Percentiles rank a stretch among this genome's conserved stretches.
Evolutionary conservation across 2,329 filamentous ascomycete genomes (phyloP).

Genomic region (Pseudopyricularia javanii): DNA sequence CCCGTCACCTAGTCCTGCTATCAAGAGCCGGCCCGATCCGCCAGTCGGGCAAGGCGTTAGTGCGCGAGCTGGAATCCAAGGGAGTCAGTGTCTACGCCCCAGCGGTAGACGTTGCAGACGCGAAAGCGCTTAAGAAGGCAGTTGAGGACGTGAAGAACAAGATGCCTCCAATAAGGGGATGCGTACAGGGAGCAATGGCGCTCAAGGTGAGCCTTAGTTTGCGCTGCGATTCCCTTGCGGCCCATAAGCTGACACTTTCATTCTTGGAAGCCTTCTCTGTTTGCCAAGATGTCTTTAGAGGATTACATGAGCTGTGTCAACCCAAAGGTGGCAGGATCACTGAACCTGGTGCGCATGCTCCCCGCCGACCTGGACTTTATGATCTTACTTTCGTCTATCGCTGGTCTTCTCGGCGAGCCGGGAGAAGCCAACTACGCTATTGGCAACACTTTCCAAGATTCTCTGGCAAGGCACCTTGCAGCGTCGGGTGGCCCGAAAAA

Average conservation of each 20-base stretch:
- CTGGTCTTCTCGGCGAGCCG: slow-evolving; percentile 11
- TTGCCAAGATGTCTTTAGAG: too few species aligned
- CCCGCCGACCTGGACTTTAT: slow-evolving; percentile 15
- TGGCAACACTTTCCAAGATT: slow-evolving; percentile 20
- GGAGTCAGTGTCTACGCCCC: neutral
- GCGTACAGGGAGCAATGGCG: slow-evolving; percentile 20
- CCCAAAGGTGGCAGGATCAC: slow-evolving; percentile 19
- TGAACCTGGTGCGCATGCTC: slow-evolving; percentile 15
- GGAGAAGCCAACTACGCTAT: slow-evolving; percentile 16
- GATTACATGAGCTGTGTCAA: neutral
- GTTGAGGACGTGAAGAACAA: neutral
- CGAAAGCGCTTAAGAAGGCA: neutral
- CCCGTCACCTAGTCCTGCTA: slow-evolving; percentile 5
- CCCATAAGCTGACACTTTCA: too few species aligned
- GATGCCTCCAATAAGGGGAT: slow-evolving; percentile 17
- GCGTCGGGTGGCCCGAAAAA: slow-evolving; percentile 5
- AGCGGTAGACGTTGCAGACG: neutral
- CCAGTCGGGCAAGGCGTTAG: neutral
- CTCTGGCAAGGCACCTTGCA: slow-evolving; percentile 11
- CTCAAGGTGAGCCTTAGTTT: neutral
- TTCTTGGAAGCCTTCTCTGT: too few species aligned
- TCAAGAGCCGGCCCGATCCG: neutral
- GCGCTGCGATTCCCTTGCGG: too few species aligned
- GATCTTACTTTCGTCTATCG: slow-evolving; percentile 14
- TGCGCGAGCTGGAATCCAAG: neutral